Conservation (phyloP, 176 grass and related monocot species). For the Triticum turgidum region DNA sequence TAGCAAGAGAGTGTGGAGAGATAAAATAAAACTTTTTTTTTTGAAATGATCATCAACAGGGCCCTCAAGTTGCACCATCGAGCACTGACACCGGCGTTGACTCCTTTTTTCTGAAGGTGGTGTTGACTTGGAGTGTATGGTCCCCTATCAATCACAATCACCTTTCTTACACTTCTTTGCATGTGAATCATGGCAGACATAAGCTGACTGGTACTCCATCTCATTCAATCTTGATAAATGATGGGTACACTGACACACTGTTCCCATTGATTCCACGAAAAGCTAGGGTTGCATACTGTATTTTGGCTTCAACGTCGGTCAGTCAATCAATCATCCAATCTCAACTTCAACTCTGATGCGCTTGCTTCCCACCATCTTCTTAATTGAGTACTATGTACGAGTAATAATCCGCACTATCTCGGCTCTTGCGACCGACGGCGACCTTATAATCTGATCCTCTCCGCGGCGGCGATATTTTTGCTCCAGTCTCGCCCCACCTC, state of each 20-base stretch:
- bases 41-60: not conserved
- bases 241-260: not conserved
- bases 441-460: constrained; percentile 9
- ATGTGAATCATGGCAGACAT: not conserved
- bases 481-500: not conserved
- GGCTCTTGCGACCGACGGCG: not conserved
- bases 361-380: not conserved
- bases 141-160: not conserved
- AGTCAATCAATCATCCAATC: not conserved
- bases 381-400: not conserved
- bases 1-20: too few species aligned
- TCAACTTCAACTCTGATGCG: not conserved
- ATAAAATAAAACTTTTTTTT: too few species aligned
- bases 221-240: not conserved
- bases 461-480: not conserved
- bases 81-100: not conserved
- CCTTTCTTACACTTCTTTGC: not conserved
- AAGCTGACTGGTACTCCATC: not conserved
- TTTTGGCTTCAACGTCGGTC: not conserved
- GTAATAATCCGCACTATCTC: not conserved
- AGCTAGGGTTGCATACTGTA: not conserved
- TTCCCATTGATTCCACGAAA: not conserved
- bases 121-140: not conserved
- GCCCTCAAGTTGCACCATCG: not conserved
- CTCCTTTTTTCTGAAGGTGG: not conserved